Conservation (phyloP, 2,329 filamentous ascomycete species). For the Aspergillus amoenus region DNA sequence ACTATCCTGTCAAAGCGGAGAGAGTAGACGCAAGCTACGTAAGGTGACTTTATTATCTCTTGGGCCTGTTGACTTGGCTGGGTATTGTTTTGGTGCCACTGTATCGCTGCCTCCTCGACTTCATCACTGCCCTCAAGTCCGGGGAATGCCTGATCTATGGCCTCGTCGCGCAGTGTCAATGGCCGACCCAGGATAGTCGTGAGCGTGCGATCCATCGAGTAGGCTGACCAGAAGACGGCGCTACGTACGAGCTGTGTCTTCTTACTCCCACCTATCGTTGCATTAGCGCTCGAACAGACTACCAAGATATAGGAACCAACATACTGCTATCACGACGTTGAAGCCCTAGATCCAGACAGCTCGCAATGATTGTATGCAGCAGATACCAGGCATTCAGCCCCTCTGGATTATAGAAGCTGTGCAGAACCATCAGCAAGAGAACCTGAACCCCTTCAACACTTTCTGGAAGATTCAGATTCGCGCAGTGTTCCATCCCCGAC, state of each 20-base stretch:
- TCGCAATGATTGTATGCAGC: constrained; percentile 6
- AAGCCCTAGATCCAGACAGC: constrained; percentile 4
- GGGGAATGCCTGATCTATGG: constrained; percentile 2
- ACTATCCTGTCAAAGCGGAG: constrained; percentile 4
- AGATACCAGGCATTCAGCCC: constrained; percentile 8
- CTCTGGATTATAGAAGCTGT: constrained; percentile 7
- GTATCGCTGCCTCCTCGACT: constrained; percentile 1
- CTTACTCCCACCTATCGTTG: not conserved
- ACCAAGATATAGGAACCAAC: not conserved
- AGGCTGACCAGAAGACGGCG: constrained; percentile 8
- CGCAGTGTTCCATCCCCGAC: not conserved
- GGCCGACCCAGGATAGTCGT: constrained; percentile 7
- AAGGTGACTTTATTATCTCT: not conserved
- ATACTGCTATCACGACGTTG: constrained; percentile 5
- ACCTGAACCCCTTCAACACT: constrained; percentile 5
- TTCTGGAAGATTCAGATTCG: constrained; percentile 1
- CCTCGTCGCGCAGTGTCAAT: constrained; percentile 4
- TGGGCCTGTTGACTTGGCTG: not conserved
- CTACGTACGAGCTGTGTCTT: constrained; percentile 1
- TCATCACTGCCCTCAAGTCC: not conserved
- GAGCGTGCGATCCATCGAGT: constrained; percentile 6
- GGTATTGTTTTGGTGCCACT: not conserved
- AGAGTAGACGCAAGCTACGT: constrained; percentile 3
- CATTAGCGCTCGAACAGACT: not conserved
- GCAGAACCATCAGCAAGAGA: constrained; percentile 2